These are phyloP conservation scores for Physcomitrium patens DNA, from an alignment of 225 moss, liverwort and hornwort species.

Conservation along the genomic window DNA sequence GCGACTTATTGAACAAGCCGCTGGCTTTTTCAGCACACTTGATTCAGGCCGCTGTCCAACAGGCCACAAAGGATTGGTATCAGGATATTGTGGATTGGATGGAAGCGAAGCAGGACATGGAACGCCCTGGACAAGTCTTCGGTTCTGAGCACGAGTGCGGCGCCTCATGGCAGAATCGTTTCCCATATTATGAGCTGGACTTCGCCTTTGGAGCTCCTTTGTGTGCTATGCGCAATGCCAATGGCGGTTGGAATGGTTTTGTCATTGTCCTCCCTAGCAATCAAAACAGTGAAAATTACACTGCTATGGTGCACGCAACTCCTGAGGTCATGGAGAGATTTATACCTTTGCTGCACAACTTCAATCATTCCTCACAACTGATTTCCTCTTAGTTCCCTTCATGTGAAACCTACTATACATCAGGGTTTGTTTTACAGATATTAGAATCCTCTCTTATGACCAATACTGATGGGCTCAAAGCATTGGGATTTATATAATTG, in stretches of 20 bases:
- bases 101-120: neutral
- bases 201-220: conserved; percentile 44
- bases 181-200: conserved; percentile 53
- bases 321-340: conserved; percentile 42
- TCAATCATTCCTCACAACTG: conserved; percentile 7
- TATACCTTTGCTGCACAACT: conserved; percentile 31
- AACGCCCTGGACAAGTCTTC: conserved; percentile 14
- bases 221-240: conserved; percentile 38
- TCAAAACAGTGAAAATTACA: conserved; percentile 30
- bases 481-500: too few relatives aligned
- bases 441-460: too few relatives aligned
- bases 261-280: conserved; percentile 36
- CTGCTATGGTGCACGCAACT: conserved; percentile 39
- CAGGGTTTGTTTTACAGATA: too few relatives aligned
- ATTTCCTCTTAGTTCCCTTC: too few relatives aligned
- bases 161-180: conserved; percentile 42
- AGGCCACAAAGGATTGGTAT: conserved; percentile 26
- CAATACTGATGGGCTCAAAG: too few relatives aligned
- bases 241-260: conserved; percentile 33
- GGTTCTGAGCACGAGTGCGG: conserved; percentile 41
- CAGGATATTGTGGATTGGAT: conserved; percentile 40
- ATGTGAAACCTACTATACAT: too few relatives aligned
- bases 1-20: conserved; percentile 33
- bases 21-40: conserved; percentile 36
- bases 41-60: conserved; percentile 21